Percentiles rank a stretch among this genome's conserved stretches.
Evolutionary conservation across 306 rosid genomes (phyloP).

Genomic region (Pueraria montana): DNA sequence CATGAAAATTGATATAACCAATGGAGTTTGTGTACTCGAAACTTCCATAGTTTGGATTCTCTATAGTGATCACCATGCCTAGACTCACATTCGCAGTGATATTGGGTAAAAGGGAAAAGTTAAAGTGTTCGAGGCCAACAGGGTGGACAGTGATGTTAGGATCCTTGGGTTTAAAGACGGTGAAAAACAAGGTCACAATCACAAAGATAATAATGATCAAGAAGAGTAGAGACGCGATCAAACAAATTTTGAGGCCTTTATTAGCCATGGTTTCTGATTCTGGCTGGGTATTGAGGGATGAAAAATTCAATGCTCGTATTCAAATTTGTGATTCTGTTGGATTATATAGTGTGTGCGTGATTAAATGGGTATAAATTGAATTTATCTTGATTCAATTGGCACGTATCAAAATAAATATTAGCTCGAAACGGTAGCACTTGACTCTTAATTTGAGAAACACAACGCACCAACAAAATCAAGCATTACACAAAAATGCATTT

Average conservation of each 20-base stretch:
- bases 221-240: conserved; percentile 18
- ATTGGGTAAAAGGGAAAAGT: neutral
- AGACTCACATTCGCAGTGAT: conserved; percentile 40
- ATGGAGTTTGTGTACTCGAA: conserved; percentile 34
- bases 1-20: conserved; percentile 40
- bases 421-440: neutral
- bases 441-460: neutral
- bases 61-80: conserved; percentile 44
- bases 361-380: too few species aligned
- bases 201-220: conserved; percentile 38
- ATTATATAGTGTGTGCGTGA: neutral
- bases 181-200: conserved; percentile 43
- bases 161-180: conserved; percentile 56
- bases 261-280: conserved; percentile 32
- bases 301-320: too few species aligned
- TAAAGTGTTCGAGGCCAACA: conserved; percentile 16
- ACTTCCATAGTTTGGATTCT: conserved; percentile 52
- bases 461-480: neutral
- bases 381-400: neutral
- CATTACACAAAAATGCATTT: neutral
- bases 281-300: too few species aligned
- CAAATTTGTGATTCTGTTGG: neutral
- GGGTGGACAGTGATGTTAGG: conserved; percentile 48
- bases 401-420: neutral
- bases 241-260: conserved; percentile 48